These are phyloP conservation scores for Fusarium pilosicola DNA, from an alignment of 2,329 filamentous ascomycete species.

Conservation along the genomic window DNA sequence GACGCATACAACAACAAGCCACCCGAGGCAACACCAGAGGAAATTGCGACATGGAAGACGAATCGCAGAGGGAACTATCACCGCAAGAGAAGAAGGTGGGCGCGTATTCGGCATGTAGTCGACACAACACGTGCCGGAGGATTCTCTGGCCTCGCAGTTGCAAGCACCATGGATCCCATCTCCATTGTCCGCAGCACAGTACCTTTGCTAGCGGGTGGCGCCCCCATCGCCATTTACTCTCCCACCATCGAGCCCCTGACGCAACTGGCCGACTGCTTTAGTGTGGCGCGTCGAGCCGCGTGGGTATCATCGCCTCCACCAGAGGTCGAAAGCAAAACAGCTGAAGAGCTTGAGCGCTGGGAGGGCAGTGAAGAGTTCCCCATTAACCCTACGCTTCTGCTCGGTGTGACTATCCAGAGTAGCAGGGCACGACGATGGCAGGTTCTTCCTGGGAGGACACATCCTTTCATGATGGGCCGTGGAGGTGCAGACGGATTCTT, in stretches of 20 bases:
- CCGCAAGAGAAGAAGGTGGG: slow-evolving; percentile 88
- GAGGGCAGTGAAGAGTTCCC: slow-evolving; percentile 79
- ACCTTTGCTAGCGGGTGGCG: slow-evolving; percentile 84
- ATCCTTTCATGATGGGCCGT: slow-evolving; percentile 89
- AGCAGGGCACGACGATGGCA: slow-evolving; percentile 85
- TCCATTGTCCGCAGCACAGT: slow-evolving; percentile 79
- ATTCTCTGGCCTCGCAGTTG: slow-evolving; percentile 86
- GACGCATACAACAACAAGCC: slow-evolving; percentile 76
- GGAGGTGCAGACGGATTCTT: slow-evolving; percentile 92
- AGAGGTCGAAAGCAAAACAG: slow-evolving; percentile 56
- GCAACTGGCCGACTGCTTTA: slow-evolving; percentile 84
- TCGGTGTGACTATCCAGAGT: slow-evolving; percentile 84
- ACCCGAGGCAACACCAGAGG: slow-evolving; percentile 64
- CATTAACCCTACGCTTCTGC: slow-evolving; percentile 83
- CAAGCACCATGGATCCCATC: slow-evolving; percentile 82
- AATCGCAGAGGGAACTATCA: slow-evolving; percentile 86
- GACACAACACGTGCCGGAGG: slow-evolving; percentile 78
- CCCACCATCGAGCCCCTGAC: slow-evolving; percentile 82
- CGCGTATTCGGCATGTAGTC: slow-evolving; percentile 75
- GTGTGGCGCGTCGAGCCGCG: slow-evolving; percentile 79
- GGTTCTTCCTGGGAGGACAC: slow-evolving; percentile 89
- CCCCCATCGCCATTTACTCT: slow-evolving; percentile 86
- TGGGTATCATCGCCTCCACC: slow-evolving; percentile 69
- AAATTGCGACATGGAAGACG: slow-evolving; percentile 77
- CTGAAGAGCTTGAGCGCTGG: slow-evolving; percentile 65